phyloP scores from a whole-genome alignment of 1,139 yeast species.

The Kodamaea sp. region DNA sequence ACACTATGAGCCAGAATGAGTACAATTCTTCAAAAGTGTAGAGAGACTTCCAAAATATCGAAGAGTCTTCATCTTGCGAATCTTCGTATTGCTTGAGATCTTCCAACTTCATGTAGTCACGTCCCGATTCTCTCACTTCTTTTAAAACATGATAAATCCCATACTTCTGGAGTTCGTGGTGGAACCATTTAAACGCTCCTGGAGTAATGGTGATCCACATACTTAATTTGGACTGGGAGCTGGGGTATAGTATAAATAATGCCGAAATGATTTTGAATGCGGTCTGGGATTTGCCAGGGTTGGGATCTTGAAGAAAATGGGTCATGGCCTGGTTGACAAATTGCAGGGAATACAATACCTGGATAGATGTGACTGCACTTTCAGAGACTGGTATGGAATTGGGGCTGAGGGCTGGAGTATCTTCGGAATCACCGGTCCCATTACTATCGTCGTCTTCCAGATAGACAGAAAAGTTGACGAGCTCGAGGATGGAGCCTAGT shows the following conservation, averaged over 20 bases:
- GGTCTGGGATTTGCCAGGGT: constrained; percentile 8
- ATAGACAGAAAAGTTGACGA: constrained; percentile 22
- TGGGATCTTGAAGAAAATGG: constrained; percentile 13
- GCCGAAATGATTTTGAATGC: constrained; percentile 22
- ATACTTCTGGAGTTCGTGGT: constrained; percentile 10
- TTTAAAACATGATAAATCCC: constrained; percentile 17
- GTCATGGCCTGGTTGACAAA: constrained; percentile 28
- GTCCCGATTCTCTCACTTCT: constrained; percentile 3
- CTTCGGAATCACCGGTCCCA: constrained; percentile 3
- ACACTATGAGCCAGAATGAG: constrained; percentile 57
- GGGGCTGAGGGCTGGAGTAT: neutral
- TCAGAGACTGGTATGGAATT: constrained; percentile 6
- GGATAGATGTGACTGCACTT: constrained; percentile 11
- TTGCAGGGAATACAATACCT: constrained; percentile 22
- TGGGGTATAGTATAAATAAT: constrained; percentile 32
- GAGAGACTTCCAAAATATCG: constrained; percentile 35
- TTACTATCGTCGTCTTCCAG: constrained; percentile 17
- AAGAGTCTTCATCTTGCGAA: constrained; percentile 6
- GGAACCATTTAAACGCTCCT: constrained; percentile 33
- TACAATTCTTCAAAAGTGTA: constrained; percentile 50
- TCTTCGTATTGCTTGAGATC: neutral
- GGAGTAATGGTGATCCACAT: constrained; percentile 41
- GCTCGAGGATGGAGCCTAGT: constrained; percentile 25
- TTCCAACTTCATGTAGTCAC: constrained; percentile 24
- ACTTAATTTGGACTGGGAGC: constrained; percentile 32